These are phyloP conservation scores for Phytophthora hibernalis DNA, from an alignment of 352 stramenopile species.

Conservation along the genomic window DNA sequence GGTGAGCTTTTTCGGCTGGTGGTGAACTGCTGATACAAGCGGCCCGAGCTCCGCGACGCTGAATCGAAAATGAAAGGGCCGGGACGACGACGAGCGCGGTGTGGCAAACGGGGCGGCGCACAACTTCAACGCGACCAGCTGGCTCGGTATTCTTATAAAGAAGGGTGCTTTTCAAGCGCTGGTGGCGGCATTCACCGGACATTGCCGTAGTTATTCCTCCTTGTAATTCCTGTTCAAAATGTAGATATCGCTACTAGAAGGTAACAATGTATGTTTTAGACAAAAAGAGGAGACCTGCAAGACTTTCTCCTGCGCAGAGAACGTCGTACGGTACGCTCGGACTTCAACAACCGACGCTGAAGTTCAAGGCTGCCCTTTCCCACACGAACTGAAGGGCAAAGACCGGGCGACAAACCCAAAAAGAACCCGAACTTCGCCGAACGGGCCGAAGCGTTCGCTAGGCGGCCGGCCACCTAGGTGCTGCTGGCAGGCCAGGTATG, in stretches of 20 bases:
- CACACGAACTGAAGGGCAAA: conserved; percentile 39
- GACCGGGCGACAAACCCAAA: not conserved
- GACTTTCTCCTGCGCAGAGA: not conserved
- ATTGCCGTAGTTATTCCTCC: not conserved
- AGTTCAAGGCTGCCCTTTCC: conserved; percentile 42
- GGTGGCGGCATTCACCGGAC: too few relatives aligned
- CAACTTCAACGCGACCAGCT: conserved; percentile 24
- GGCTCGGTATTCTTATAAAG: not conserved
- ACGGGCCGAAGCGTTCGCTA: not conserved
- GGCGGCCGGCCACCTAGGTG: not conserved
- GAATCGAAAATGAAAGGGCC: conserved; percentile 41
- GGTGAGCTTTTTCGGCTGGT: not conserved
- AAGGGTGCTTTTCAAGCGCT: too few relatives aligned
- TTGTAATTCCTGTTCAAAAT: not conserved
- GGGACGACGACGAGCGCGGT: conserved; percentile 23
- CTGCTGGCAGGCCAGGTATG: not conserved
- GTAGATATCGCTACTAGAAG: not conserved
- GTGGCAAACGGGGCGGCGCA: conserved; percentile 12
- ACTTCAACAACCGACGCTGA: conserved; percentile 36
- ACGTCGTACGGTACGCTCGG: not conserved
- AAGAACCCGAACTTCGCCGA: not conserved
- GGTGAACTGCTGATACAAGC: not conserved
- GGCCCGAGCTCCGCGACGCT: conserved; percentile 23
- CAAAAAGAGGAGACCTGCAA: too few relatives aligned
- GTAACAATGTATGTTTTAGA: not conserved